Conservation (phyloP, 2,329 filamentous ascomycete species). For the Colletotrichum sp. region DNA sequence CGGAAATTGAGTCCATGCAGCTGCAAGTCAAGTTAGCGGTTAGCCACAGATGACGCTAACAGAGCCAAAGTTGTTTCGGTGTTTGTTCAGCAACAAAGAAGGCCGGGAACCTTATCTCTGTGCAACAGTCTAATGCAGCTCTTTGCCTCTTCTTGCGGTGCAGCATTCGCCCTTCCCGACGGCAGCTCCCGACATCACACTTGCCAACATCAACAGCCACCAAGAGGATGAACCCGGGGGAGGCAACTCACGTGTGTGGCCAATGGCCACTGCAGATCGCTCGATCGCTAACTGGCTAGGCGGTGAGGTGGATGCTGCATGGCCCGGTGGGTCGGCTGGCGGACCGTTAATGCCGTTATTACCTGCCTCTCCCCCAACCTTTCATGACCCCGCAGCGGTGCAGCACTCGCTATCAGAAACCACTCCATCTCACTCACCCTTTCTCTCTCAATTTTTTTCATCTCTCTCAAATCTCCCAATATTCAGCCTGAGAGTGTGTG, state of each 20-base stretch:
- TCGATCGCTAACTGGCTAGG: background rate
- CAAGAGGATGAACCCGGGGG: background rate
- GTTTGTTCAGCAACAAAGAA: background rate
- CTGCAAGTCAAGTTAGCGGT: background rate
- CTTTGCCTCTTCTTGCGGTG: background rate
- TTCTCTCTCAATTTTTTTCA: background rate
- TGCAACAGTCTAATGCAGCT: background rate
- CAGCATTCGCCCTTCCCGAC: background rate
- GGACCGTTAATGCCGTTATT: constrained; percentile 7
- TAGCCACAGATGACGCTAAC: background rate
- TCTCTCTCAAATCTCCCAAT: background rate
- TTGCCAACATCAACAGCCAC: background rate
- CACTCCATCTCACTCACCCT: background rate
- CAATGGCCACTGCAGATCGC: background rate
- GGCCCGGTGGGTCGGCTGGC: background rate
- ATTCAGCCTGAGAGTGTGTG: background rate
- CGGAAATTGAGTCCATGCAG: background rate
- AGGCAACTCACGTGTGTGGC: background rate
- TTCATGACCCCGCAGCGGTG: background rate
- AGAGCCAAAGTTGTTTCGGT: background rate
- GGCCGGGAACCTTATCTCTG: background rate
- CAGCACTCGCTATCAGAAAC: background rate
- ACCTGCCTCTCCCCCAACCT: constrained; percentile 4
- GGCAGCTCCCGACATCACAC: background rate
- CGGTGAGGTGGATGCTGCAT: background rate